Evolutionary conservation across 768 basidiomycete genomes (phyloP).

Genomic region (Suillus subalutaceus): DNA sequence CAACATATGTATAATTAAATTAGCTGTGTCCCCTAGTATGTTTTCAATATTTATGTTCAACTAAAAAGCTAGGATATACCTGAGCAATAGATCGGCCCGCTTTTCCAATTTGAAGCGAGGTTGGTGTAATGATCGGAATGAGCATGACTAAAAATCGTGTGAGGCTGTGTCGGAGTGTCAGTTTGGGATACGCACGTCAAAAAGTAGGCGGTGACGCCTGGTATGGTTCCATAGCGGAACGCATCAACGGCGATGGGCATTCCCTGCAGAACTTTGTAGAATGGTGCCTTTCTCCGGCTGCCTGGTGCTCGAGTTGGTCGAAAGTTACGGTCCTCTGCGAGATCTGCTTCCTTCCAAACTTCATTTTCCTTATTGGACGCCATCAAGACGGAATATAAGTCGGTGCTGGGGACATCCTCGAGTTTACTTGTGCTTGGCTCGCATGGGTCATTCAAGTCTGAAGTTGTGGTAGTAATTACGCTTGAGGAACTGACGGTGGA

Average conservation of each 20-base stretch:
- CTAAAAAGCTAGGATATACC: slow-evolving; percentile 25
- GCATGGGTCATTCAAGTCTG: slow-evolving; percentile 4
- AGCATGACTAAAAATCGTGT: slow-evolving; percentile 66
- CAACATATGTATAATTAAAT: slow-evolving; percentile 89
- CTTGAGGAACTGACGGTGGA: slow-evolving; percentile 18
- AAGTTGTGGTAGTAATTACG: not conserved
- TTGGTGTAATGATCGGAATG: slow-evolving; percentile 98
- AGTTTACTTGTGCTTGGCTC: not conserved
- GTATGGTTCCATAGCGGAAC: slow-evolving; percentile 91
- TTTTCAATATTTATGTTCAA: slow-evolving; percentile 7
- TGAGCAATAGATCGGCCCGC: slow-evolving; percentile 96
- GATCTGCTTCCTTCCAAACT: slow-evolving; percentile 81
- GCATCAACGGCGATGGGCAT: slow-evolving; percentile 99
- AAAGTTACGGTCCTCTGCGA: slow-evolving; percentile 50
- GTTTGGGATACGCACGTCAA: slow-evolving; percentile 59
- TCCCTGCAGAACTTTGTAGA: slow-evolving; percentile 93
- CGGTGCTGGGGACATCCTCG: slow-evolving; percentile 7
- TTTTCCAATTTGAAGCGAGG: slow-evolving; percentile 83
- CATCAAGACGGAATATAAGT: slow-evolving; percentile 87
- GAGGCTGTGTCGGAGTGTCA: slow-evolving; percentile 13
- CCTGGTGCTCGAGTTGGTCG: slow-evolving; percentile 50
- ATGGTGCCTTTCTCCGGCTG: slow-evolving; percentile 78
- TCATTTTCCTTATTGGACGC: slow-evolving; percentile 79
- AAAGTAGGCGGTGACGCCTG: slow-evolving; percentile 88
- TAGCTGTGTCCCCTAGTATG: slow-evolving; percentile 73